Conservation (phyloP, 768 basidiomycete species). For the Lentinula guzmanii region DNA sequence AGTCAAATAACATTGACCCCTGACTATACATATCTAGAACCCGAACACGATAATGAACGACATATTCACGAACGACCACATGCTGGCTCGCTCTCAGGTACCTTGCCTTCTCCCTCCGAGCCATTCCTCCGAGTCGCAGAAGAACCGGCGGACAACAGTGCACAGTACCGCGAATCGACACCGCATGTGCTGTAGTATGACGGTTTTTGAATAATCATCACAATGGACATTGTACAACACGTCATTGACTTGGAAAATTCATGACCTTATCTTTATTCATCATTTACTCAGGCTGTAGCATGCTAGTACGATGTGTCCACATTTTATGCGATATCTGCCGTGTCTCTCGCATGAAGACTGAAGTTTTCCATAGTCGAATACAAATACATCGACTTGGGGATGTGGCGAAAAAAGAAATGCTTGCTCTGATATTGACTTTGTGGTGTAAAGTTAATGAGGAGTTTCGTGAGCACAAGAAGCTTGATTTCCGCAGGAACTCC, state of each 20-base stretch:
- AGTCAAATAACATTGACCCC: not conserved
- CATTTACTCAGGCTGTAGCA: not conserved
- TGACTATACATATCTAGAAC: not conserved
- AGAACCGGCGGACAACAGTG: not conserved
- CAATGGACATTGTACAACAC: not conserved
- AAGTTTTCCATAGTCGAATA: no score
- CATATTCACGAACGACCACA: not conserved
- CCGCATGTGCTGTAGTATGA: not conserved
- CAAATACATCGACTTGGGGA: no score
- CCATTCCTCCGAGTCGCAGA: not conserved
- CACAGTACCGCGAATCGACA: not conserved
- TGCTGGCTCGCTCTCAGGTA: not conserved
- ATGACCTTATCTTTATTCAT: not conserved
- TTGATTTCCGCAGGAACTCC: not conserved
- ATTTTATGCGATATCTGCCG: no score
- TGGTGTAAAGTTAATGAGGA: no score
- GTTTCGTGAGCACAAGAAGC: not conserved
- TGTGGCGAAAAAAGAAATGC: no score
- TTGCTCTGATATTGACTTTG: not conserved
- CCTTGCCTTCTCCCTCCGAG: not conserved
- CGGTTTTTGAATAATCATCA: not conserved
- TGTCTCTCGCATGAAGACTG: no score
- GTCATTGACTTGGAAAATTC: no score
- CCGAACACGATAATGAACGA: not conserved
- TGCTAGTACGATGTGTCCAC: not conserved